These are phyloP conservation scores for Alternaria sp. DNA, from an alignment of 2,329 filamentous ascomycete genomes.

Conservation along the genomic window DNA sequence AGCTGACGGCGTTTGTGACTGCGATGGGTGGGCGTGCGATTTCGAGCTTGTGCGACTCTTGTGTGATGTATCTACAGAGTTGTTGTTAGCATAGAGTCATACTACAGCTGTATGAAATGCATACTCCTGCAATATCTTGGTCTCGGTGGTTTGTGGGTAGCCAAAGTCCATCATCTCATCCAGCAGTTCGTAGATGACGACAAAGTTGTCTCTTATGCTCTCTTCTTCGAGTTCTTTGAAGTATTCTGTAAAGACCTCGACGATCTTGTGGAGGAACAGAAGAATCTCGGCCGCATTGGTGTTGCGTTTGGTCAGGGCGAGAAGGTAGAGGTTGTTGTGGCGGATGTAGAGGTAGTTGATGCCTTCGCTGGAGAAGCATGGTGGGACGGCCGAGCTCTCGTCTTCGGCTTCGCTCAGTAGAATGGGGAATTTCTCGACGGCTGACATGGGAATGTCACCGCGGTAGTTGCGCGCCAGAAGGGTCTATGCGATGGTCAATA, in stretches of 20 bases:
- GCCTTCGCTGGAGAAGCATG: slow-evolving; percentile 97
- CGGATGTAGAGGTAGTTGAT: slow-evolving; percentile 99
- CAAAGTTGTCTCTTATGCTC: slow-evolving; percentile 98
- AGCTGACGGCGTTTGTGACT: slow-evolving; percentile 97
- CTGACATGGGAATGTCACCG: slow-evolving; percentile 98
- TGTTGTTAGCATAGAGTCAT: neutral
- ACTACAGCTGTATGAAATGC: slow-evolving; percentile 1
- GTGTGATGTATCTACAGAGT: slow-evolving; percentile 79
- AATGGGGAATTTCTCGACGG: slow-evolving; percentile 96
- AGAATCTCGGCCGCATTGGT: slow-evolving; percentile 98
- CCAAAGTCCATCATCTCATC: slow-evolving; percentile 99
- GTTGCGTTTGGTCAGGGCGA: slow-evolving; percentile 97
- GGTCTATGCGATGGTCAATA: slow-evolving; percentile 66
- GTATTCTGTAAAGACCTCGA: slow-evolving; percentile 99
- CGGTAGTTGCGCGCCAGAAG: slow-evolving; percentile 98
- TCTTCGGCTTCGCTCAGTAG: slow-evolving; percentile 98
- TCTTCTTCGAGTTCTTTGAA: slow-evolving; percentile 99
- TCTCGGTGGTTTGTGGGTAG: slow-evolving; percentile 97
- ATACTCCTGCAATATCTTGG: slow-evolving; percentile 94
- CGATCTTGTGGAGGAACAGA: slow-evolving; percentile 95
- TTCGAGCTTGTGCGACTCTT: slow-evolving; percentile 98
- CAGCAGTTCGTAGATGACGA: slow-evolving; percentile 97
- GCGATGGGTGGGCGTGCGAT: slow-evolving; percentile 94
- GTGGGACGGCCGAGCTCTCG: slow-evolving; percentile 95
- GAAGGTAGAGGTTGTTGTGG: slow-evolving; percentile 98